Base-by-base conservation (phyloP, 192 early-diverging fungal genomes). In the Umbelopsis sp. region DNA sequence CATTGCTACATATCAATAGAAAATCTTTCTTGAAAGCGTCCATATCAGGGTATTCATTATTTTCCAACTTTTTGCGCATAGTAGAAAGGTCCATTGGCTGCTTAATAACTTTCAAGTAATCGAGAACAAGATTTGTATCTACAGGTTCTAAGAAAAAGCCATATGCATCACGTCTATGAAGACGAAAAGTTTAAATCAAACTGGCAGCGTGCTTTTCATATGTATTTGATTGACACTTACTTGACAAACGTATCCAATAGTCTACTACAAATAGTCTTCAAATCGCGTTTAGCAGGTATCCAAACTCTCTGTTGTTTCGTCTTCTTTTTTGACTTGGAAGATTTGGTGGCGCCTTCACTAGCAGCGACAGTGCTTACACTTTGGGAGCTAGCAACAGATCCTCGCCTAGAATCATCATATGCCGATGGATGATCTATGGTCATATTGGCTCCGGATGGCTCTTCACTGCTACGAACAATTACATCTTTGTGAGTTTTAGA, bases 1-100 rank as follows among this genome's bases (percentile, higher is more conserved):
- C 90, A 71, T 98, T 98, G 33, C 77, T 82, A 49, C 89, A 87
- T 9, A 98, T 91, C 21, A 94, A 78, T 33, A 82, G 69, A 67
- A 98, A 90, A 70, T 98, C 96, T 5, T 69, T 64, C 67, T 88
- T 74, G 78, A 98, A 95, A 23, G 90, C 85, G 37, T 83, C 86
- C 30, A 91, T 88, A 30, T 81, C 74, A 12, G 52, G 76, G 74
- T 98, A 98, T 70, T 76, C 69, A 11, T 82, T 76, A 2, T 78
- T 69, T 8, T 71, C 52, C 4, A 95, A 80, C 73, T 95, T 97
- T 46, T 83, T 72, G 66, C 86, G 81, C 91, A 98, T 96, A 5
- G 95, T 96, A 11, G 90, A 90, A 69, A 97, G 85, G 69, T 97
- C 96, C 96, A 97, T 98, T 10, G 96, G 95, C 12, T 83, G 70